phyloP scores from a whole-genome alignment of 139 green algal genomes.

The Chlorella sp. region DNA sequence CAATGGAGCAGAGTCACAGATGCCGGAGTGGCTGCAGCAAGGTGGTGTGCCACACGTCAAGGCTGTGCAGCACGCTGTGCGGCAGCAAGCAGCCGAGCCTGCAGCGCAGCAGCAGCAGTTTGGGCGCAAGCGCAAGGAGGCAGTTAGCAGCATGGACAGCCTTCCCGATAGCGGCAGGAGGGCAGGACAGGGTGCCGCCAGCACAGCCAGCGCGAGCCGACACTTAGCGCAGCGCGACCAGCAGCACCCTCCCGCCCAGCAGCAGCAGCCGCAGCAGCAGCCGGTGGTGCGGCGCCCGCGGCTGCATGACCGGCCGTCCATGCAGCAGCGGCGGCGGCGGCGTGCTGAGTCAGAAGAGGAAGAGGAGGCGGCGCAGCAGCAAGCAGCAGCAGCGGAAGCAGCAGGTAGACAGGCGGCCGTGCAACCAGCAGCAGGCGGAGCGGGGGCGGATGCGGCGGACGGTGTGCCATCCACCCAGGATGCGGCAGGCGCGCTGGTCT shows the following conservation, averaged over 20 bases:
- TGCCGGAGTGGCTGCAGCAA: neutral
- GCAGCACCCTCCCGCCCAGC: neutral
- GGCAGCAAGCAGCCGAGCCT: neutral
- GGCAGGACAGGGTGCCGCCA: neutral
- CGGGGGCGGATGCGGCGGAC: neutral
- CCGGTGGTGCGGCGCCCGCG: no score
- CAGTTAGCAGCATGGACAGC: neutral
- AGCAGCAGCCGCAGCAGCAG: neutral
- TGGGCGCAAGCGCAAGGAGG: constrained; percentile 1
- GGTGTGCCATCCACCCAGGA: constrained; percentile 16
- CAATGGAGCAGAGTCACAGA: neutral
- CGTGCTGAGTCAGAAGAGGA: neutral
- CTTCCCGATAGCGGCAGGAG: neutral
- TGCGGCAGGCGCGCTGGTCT: constrained; percentile 2
- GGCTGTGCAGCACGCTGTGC: neutral
- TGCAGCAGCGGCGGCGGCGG: neutral
- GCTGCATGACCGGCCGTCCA: no score
- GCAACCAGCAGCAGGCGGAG: neutral
- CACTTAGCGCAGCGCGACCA: neutral
- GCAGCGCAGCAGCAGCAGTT: constrained; percentile 6
- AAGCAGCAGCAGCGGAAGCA: neutral
- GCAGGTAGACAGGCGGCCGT: neutral
- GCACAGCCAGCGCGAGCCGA: neutral
- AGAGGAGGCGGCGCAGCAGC: neutral
- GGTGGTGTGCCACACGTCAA: neutral